These are phyloP conservation scores for Otatea glauca DNA, from an alignment of 176 grass and related monocot species.

Conservation along the genomic window DNA sequence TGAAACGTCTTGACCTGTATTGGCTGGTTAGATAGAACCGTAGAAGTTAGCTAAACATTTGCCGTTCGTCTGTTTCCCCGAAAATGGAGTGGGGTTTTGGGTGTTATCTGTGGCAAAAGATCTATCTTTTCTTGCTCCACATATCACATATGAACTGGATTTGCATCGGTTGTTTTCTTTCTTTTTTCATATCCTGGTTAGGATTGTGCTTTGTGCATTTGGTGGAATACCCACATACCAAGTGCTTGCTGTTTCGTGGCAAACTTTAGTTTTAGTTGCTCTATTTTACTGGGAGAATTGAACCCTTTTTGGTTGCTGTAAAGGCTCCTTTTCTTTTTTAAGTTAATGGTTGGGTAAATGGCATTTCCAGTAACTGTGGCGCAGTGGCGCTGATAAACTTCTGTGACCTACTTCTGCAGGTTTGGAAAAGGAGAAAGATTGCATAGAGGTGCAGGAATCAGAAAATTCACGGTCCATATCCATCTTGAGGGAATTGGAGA, in stretches of 20 bases:
- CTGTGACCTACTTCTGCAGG: conserved; percentile 27
- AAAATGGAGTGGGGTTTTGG: neutral
- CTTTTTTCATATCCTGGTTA: neutral
- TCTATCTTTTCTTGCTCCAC: neutral
- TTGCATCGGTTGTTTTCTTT: neutral
- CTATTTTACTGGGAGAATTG: neutral
- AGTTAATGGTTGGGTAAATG: neutral
- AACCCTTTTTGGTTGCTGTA: neutral
- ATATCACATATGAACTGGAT: neutral
- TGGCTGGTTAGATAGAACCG: neutral
- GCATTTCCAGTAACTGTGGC: neutral
- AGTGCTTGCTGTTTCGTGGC: neutral
- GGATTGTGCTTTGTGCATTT: neutral
- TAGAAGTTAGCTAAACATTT: neutral
- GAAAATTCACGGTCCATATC: conserved; percentile 8
- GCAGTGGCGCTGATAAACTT: neutral
- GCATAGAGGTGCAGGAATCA: neutral
- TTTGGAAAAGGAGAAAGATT: neutral
- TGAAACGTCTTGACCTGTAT: neutral
- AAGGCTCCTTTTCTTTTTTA: neutral
- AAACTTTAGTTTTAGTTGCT: neutral
- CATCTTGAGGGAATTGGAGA: conserved; percentile 21
- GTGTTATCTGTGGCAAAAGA: neutral
- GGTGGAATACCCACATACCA: neutral
- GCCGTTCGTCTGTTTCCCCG: neutral